Evolutionary conservation across 257 asterid species (phyloP), one percentile per base, ranked within the genome.

Genomic region (Ajuga chamaepitys): DNA sequence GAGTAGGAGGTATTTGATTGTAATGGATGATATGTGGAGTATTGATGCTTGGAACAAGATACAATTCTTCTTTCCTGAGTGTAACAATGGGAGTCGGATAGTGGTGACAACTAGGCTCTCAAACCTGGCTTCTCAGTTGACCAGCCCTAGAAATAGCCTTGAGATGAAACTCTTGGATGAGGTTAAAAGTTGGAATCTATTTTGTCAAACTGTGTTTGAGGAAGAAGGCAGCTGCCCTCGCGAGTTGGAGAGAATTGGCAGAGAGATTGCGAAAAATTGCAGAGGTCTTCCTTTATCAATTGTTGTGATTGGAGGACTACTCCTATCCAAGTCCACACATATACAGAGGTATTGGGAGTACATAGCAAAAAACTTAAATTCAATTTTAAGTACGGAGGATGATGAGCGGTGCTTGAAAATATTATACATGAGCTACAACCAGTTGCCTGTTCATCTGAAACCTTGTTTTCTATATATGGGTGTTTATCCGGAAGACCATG

Each of bases 251-350:
- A 22, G 32, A 9, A 12, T 47, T 0, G 69, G 69, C 1, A 34
- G 12, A 1, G 12, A 12, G 7, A 46, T 63, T 12, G 59, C 32
- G 1, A 4, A 12, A 48, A n/a, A 37, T 5, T 63, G 48, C 6
- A 18, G 7, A 47, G 69, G 69, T 2, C 69, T 63, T 32, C 58
- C 68, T 17, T 20, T 64, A 47, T 34, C 59, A 21, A 64, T 64
- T 64, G 59, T 32, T 13, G 56, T 45, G 46, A 17, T 48, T 0
- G 59, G 69, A n/a, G 69, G 69, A 0, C 59, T 64, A 6, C 28
- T 64, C 2, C n/a, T n/a, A n/a, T 18, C 30, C 13, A 64, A 18
- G 3, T 3, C 30, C 0, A n/a, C 32, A 34, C 58, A n/a, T 4
- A 47, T 37, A 8, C 7, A 3, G 21, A 37, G 32, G 5, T 47